Evolutionary conservation across 2,329 filamentous ascomycete genomes (phyloP), one percentile per base, ranked within the genome.

Genomic region (Cercospora sp.): DNA sequence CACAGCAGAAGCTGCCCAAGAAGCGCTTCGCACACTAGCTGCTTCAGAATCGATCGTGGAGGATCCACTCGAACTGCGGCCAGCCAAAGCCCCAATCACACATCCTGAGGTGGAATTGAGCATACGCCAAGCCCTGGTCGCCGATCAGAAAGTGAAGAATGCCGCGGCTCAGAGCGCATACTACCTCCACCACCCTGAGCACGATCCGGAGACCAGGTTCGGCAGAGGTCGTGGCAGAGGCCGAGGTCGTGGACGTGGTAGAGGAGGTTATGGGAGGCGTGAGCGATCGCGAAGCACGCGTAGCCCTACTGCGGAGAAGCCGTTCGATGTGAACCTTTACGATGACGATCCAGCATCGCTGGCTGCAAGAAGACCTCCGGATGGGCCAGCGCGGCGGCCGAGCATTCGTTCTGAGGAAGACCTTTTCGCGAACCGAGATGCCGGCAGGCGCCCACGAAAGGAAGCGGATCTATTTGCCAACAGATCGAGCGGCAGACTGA

Each of bases 141-240:
- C 87, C 23, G 95, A 99, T 80, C 90, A 86, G 77, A 99, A 99
- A 80, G 87, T 89, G 74, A 87, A 84, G 53, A 90, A 92, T 48
- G 94, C 95, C 1, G 87, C 92, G 10, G 86, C 90, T 61, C 87
- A 91, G 69, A 98, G 94, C 80, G 87, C 92, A 12, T 98, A 96
- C 82, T 99, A 99, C 78, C 87, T 97, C 39, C 86, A 95, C 75
- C 92, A 98, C 74, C 94, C 94, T 1, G 92, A 97, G 74, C 89
- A 93, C 77, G 94, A 97, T 75, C 93, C 91, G 2, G 89, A 90
- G 72, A 93, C 92, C 80, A 87, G 87, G 63, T 33, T 39, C 18
- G 83, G 89, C 70, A 86, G 89, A 67, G 66, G 82, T 48, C 66
- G 67, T 42, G 66, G 69, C 39, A 42, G 64, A 36, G 63, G 67